Base-by-base conservation (phyloP, 2,329 filamentous ascomycete species). In the Pseudopithomyces chartarum region DNA sequence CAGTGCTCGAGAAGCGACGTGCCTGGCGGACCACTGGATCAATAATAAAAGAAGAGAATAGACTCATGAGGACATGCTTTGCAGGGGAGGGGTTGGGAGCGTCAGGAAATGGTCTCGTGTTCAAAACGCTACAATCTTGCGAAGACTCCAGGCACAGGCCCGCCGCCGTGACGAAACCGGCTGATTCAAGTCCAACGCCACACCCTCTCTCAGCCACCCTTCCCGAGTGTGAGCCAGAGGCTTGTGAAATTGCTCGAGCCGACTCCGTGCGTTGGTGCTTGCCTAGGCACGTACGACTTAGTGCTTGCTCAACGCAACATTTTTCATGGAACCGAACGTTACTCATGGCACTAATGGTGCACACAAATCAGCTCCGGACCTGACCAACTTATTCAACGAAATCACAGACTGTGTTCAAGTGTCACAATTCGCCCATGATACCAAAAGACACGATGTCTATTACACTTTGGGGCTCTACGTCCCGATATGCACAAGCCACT, bases 21-120 rank as follows among this genome's bases (percentile, higher is more conserved):
- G 73, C 74, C 57, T 76, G 73, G 40, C 75, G 73, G 58, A 76
- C 71, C 34, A 77, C 73, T 40, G 75, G 75, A 46, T 75, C 74
- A 60, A 77, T 69, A 61, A 78, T 67, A 54, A 76, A 76, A 13
- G 74, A 76, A 46, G 73, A 73, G 40, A 78, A 68, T 54, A 77
- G 61, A 64, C 69, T 78, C 76, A 78, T 77, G 54, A 63, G 63
- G 61, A 52, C 65, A 71, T 72, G 36, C 36, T 56, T 42, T 34
- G 52, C 43, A 47, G 17, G 42, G 13, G 50, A 39, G 39, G 13
- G 17, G 32, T 34, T 8, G n/a, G 43, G 39, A 53, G 43, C 33
- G 34, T 36, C 47, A 34, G 20, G 33, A 33, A 39, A 39, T 26
- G 13, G 51, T 53, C 42, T 53, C 33, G 51, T 53, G 42, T 29